Percentiles rank a stretch among this genome's conserved stretches.
Conservation (phyloP, 2,329 filamentous ascomycete genomes). For the Colletotrichum lentis region DNA sequence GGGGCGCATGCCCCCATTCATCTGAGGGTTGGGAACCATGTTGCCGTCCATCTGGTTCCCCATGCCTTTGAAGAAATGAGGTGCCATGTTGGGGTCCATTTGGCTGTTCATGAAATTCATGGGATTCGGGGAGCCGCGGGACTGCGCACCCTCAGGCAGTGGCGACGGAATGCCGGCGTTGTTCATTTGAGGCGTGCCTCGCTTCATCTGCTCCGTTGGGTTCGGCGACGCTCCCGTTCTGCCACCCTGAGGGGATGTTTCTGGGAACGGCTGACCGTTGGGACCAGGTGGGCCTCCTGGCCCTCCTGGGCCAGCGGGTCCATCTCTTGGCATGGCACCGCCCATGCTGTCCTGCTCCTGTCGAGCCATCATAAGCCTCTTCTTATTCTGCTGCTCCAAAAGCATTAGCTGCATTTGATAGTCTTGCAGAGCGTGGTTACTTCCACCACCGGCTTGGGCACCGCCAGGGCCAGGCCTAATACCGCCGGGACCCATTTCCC, state of each 20-base stretch:
- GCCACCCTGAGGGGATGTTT: constrained; percentile 74
- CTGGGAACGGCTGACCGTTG: constrained; percentile 71
- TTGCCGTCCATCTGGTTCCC: constrained; percentile 59
- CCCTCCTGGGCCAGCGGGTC: constrained; percentile 61
- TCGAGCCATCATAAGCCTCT: constrained; percentile 82
- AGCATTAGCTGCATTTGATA: constrained; percentile 92
- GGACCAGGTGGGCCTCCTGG: constrained; percentile 63
- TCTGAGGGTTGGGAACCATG: constrained; percentile 62
- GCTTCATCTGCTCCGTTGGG: constrained; percentile 80
- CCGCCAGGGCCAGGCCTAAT: constrained; percentile 65
- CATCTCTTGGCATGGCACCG: constrained; percentile 58
- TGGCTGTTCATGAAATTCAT: constrained; percentile 71
- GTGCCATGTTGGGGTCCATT: constrained; percentile 68
- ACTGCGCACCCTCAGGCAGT: constrained; percentile 73
- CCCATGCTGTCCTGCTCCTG: constrained; percentile 75
- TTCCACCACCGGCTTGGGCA: constrained; percentile 60
- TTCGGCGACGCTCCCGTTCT: constrained; percentile 78
- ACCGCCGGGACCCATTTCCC: constrained; percentile 65
- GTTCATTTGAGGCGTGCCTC: constrained; percentile 77
- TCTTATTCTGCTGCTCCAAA: constrained; percentile 88
- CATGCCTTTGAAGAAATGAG: constrained; percentile 67
- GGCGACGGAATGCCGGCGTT: constrained; percentile 74
- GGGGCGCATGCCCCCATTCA: constrained; percentile 73
- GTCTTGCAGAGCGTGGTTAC: constrained; percentile 84
- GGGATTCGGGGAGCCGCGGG: constrained; percentile 70